These are phyloP conservation scores for Chrysosporium queenslandicum DNA, from an alignment of 2,329 filamentous ascomycete genomes.

Conservation along the genomic window DNA sequence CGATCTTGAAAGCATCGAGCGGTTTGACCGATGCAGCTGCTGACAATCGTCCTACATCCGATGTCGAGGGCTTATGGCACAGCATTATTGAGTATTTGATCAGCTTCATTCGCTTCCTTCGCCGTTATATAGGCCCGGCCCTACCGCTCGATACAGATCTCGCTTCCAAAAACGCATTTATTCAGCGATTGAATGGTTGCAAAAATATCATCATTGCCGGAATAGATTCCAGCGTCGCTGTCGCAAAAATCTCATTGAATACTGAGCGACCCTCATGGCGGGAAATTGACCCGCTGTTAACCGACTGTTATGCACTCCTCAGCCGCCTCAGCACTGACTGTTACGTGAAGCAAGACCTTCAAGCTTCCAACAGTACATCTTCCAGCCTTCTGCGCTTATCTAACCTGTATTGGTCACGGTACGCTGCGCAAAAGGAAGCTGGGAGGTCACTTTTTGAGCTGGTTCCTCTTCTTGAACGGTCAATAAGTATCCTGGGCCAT, in stretches of 20 bases:
- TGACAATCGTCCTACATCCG: slow-evolving; percentile 9
- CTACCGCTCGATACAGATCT: slow-evolving; percentile 23
- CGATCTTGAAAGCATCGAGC: slow-evolving; percentile 26
- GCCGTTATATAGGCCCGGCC: slow-evolving; percentile 32
- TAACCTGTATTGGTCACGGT: slow-evolving; percentile 40
- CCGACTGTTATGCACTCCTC: slow-evolving; percentile 32
- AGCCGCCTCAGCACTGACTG: slow-evolving; percentile 18
- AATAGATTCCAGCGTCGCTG: slow-evolving; percentile 32
- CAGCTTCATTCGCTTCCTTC: slow-evolving; percentile 33
- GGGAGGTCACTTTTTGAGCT: slow-evolving; percentile 28
- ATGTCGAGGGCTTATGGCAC: slow-evolving; percentile 16
- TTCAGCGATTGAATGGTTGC: slow-evolving; percentile 25
- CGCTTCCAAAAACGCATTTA: slow-evolving; percentile 26
- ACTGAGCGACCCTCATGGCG: slow-evolving; percentile 32
- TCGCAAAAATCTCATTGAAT: slow-evolving; percentile 33
- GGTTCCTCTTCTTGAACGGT: slow-evolving; percentile 33
- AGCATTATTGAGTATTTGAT: slow-evolving; percentile 31
- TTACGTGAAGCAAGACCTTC: slow-evolving; percentile 10
- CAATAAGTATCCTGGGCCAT: slow-evolving; percentile 30
- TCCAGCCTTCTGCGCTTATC: slow-evolving; percentile 34
- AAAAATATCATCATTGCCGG: slow-evolving; percentile 33
- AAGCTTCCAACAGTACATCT: slow-evolving; percentile 17
- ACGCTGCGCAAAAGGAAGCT: slow-evolving; percentile 34
- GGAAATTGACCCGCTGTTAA: slow-evolving; percentile 28
- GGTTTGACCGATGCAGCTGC: slow-evolving; percentile 18